Evolutionary conservation across 2,329 filamentous ascomycete species (phyloP).

Genomic region (Fusarium azukiicola): DNA sequence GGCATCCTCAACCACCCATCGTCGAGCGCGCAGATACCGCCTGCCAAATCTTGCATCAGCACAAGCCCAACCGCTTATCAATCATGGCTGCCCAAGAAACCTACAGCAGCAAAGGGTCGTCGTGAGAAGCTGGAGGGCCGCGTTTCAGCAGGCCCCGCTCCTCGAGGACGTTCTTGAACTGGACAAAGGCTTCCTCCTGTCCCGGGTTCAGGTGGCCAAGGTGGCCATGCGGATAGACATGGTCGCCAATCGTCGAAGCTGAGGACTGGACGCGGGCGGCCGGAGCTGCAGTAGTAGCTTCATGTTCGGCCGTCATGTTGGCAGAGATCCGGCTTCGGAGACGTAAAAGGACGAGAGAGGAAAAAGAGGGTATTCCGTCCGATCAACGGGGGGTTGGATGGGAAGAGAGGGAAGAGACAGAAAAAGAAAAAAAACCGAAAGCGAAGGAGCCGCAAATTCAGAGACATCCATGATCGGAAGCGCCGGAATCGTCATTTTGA

Average conservation of each 20-base stretch:
- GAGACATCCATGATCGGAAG: constrained; percentile 42
- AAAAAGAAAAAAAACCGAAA: constrained; percentile 25
- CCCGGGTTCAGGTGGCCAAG: constrained; percentile 86
- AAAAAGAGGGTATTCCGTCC: constrained; percentile 31
- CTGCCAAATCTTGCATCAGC: constrained; percentile 68
- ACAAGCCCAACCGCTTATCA: constrained; percentile 23
- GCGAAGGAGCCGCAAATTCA: constrained; percentile 22
- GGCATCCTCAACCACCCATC: constrained; percentile 89
- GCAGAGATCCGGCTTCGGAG: constrained; percentile 11
- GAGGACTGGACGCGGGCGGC: constrained; percentile 56
- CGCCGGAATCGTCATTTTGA: constrained; percentile 47
- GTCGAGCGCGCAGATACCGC: constrained; percentile 92
- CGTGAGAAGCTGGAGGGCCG: constrained; percentile 80
- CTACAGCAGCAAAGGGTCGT: constrained; percentile 87
- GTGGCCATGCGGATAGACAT: constrained; percentile 88
- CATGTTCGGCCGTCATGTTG: constrained; percentile 54
- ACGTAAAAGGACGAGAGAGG: not conserved
- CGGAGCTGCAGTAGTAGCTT: constrained; percentile 50
- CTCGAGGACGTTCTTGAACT: constrained; percentile 86
- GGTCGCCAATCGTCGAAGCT: constrained; percentile 58
- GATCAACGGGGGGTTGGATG: constrained; percentile 26
- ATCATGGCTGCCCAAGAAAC: not conserved
- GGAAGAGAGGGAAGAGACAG: not conserved
- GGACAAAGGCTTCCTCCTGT: constrained; percentile 83
- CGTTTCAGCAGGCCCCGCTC: constrained; percentile 83